These are phyloP conservation scores for maize (Zea mays) DNA, from an alignment of 176 grass and related monocot genomes.

Conservation along the genomic window DNA sequence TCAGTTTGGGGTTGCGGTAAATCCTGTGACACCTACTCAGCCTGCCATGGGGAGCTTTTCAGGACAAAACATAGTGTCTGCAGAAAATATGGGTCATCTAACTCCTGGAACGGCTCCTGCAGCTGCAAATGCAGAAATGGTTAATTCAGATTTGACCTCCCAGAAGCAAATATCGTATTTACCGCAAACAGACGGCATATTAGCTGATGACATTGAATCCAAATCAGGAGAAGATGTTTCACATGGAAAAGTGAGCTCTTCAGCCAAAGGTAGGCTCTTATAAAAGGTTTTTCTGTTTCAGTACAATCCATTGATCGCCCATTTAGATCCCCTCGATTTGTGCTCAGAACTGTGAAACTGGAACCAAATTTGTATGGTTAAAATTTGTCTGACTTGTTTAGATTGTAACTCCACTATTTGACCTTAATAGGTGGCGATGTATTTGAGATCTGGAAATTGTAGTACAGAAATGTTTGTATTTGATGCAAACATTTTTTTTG, in stretches of 20 bases:
- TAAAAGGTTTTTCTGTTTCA: conserved; percentile 26
- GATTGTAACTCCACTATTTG: background rate
- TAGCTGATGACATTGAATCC: conserved; percentile 35
- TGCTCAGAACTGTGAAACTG: background rate
- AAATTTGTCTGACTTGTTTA: background rate
- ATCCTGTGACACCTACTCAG: conserved; percentile 38
- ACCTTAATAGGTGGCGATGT: background rate
- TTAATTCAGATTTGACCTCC: conserved; percentile 26
- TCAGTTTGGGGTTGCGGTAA: conserved; percentile 46
- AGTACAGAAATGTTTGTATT: conserved; percentile 17
- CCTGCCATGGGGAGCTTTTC: conserved; percentile 38
- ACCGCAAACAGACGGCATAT: conserved; percentile 31
- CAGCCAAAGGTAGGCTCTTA: conserved; percentile 55
- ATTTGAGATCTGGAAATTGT: conserved; percentile 19
- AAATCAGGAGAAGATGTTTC: conserved; percentile 48
- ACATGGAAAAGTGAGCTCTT: conserved; percentile 53
- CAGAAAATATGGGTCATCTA: conserved; percentile 45
- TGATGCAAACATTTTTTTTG: conserved; percentile 25
- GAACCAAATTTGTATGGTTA: background rate
- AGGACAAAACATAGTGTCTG: conserved; percentile 35
- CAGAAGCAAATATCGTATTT: conserved; percentile 36
- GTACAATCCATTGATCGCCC: background rate
- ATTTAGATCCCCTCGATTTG: background rate
- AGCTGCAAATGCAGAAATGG: conserved; percentile 26
- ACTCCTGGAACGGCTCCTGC: conserved; percentile 37